Evolutionary conservation across 116 monocot genomes (phyloP).

Genomic region (Papilionanthe hybrid): DNA sequence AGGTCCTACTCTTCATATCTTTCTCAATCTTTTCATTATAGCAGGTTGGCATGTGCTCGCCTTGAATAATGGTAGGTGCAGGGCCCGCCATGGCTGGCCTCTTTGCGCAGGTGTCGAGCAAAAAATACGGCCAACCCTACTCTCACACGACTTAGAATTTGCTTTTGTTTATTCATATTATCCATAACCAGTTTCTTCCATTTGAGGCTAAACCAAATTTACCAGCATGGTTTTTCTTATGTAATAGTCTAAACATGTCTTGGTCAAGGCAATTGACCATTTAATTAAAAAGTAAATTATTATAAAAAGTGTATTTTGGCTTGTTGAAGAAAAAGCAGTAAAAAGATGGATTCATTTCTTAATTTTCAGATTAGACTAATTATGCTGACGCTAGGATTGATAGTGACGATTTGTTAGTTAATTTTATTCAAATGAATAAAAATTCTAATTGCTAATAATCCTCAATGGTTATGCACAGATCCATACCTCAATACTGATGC

Average conservation of each 20-base stretch:
- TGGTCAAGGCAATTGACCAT: not conserved
- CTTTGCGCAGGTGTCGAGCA: not conserved
- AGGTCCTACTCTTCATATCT: not conserved
- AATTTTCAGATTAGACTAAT: too few species aligned
- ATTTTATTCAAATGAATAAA: not conserved
- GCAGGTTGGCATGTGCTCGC: constrained; percentile 9
- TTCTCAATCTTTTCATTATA: not conserved
- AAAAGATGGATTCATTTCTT: too few species aligned
- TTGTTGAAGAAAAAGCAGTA: not conserved
- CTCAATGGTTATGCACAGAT: constrained; percentile 38
- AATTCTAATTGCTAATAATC: not conserved
- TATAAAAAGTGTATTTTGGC: not conserved
- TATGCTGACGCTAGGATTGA: too few species aligned
- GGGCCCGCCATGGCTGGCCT: constrained; percentile 3
- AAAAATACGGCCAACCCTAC: not conserved
- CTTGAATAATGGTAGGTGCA: constrained; percentile 5
- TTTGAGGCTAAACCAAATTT: not conserved
- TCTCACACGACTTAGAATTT: not conserved
- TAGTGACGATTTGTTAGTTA: not conserved
- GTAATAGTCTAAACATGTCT: not conserved
- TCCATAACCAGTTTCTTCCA: not conserved
- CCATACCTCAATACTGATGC: constrained; percentile 91
- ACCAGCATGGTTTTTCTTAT: not conserved
- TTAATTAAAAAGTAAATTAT: not conserved
- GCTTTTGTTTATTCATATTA: not conserved